phyloP scores from a whole-genome alignment of 306 rosid species.

The Pyrus communis region DNA sequence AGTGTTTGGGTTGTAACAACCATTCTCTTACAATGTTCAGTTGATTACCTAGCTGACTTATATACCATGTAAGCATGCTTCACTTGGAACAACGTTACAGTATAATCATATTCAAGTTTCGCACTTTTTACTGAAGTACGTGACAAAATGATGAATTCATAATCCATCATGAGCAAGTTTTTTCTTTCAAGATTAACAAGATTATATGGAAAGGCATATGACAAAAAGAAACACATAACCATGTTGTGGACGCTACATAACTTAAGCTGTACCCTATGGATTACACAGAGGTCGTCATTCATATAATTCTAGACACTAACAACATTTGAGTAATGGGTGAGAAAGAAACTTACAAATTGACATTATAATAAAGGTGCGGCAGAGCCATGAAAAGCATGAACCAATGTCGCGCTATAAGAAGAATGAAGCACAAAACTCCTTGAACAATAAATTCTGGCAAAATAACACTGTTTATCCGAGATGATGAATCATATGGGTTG shows the following conservation, averaged over 20 bases:
- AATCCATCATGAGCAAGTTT: neutral
- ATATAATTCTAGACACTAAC: neutral
- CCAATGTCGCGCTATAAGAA: conserved; percentile 71
- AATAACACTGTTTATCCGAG: conserved; percentile 55
- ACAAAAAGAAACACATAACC: no score
- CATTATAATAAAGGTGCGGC: conserved; percentile 71
- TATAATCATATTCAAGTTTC: neutral
- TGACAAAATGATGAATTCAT: neutral
- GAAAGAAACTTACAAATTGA: conserved; percentile 53
- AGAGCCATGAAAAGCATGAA: conserved; percentile 49
- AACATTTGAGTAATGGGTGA: neutral
- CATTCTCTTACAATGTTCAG: neutral
- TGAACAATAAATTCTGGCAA: conserved; percentile 73
- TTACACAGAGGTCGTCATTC: neutral
- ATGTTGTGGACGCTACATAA: neutral
- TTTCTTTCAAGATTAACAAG: neutral
- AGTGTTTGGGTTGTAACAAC: neutral
- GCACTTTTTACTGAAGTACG: neutral
- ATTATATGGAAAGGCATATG: neutral
- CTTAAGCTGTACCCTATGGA: no score
- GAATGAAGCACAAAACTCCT: conserved; percentile 51
- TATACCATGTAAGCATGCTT: neutral
- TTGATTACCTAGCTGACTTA: neutral
- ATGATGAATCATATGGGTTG: conserved; percentile 83
- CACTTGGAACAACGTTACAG: neutral